Percentiles rank a stretch among this genome's conserved stretches.
Evolutionary conservation across 164 flowering plant species (phyloP).

Genomic region (Vitis riparia): DNA sequence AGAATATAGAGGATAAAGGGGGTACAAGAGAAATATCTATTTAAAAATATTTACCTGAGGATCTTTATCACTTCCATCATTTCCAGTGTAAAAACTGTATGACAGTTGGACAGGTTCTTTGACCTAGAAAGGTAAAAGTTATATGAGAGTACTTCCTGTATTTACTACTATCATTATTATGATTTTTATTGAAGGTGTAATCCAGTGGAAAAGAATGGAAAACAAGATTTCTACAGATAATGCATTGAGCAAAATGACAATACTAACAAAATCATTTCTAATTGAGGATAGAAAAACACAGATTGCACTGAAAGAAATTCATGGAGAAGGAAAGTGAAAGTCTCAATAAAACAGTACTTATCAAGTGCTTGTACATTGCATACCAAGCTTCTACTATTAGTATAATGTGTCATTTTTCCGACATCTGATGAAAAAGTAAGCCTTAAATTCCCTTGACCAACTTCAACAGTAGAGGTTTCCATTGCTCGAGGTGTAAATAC

Average conservation of each 20-base stretch:
- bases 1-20: background rate
- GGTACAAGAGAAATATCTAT: background rate
- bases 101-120: slow-evolving; percentile 31
- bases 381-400: slow-evolving; percentile 34
- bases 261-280: background rate
- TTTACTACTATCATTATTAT: background rate
- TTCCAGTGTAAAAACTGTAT: slow-evolving; percentile 33
- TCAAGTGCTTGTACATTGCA: slow-evolving; percentile 1
- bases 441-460: slow-evolving; percentile 44
- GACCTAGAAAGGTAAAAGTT: slow-evolving; percentile 22
- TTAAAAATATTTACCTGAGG: slow-evolving; percentile 33
- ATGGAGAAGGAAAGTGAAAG: background rate
- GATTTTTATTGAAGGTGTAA: background rate
- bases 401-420: slow-evolving; percentile 24
- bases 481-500: slow-evolving; percentile 13
- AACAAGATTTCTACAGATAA: background rate
- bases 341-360: background rate
- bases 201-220: background rate
- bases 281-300: background rate
- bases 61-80: slow-evolving; percentile 27
- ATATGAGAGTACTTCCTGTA: no score
- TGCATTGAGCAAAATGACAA: background rate
- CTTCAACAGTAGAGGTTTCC: slow-evolving; percentile 21
- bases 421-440: slow-evolving; percentile 25
- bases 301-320: background rate